These are phyloP conservation scores for Ceratocystis variospora DNA, from an alignment of 2,329 filamentous ascomycete species.

Conservation along the genomic window DNA sequence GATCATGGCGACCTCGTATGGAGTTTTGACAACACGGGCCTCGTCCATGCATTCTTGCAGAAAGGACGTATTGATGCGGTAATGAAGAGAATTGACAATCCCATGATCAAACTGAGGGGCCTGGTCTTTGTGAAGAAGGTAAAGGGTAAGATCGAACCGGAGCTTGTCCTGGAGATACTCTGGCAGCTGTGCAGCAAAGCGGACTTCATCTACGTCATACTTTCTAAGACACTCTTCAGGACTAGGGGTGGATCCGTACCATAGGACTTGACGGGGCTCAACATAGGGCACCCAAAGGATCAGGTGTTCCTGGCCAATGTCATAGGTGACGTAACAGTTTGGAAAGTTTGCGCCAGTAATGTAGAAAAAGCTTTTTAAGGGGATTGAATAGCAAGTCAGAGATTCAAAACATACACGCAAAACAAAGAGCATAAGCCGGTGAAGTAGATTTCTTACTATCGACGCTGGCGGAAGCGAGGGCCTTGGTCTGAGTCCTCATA, in stretches of 20 bases:
- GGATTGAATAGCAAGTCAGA: constrained; percentile 14
- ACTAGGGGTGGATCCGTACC: constrained; percentile 48
- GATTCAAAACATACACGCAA: neutral
- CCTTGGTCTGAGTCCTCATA: constrained; percentile 48
- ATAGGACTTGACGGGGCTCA: constrained; percentile 47
- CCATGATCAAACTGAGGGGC: constrained; percentile 28
- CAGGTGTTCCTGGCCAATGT: constrained; percentile 46
- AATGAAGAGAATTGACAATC: constrained; percentile 24
- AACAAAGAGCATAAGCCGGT: neutral
- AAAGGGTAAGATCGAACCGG: constrained; percentile 25
- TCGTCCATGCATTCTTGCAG: constrained; percentile 64
- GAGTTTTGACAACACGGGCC: constrained; percentile 67
- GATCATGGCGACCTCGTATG: constrained; percentile 74
- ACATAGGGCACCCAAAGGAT: constrained; percentile 61
- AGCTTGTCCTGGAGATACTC: constrained; percentile 31
- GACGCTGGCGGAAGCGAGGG: constrained; percentile 41
- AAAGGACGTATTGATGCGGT: constrained; percentile 34
- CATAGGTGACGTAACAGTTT: constrained; percentile 43
- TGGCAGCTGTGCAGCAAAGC: constrained; percentile 42
- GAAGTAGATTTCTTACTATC: constrained; percentile 36
- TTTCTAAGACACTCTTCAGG: constrained; percentile 45
- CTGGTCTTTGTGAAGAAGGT: constrained; percentile 38
- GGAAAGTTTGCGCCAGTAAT: constrained; percentile 41
- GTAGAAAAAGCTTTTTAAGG: constrained; percentile 42
- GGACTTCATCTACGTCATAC: constrained; percentile 59